Percentiles rank a stretch among this genome's conserved stretches.
Conservation (phyloP, 2,329 filamentous ascomycete species). For the Biscogniauxia sp. region DNA sequence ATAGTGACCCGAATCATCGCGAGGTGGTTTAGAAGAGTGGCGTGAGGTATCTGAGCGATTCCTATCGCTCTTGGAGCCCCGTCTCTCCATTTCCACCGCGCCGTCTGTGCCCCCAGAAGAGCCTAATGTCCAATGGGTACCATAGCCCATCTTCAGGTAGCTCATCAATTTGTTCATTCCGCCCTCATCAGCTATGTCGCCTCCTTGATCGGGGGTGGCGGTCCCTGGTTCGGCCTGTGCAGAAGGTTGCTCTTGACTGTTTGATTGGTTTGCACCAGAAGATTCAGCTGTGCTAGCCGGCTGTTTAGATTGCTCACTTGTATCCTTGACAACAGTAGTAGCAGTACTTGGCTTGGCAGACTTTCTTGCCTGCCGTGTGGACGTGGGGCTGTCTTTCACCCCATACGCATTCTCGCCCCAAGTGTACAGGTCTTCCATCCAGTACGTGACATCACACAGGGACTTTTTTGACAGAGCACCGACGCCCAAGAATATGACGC, state of each 20-base stretch:
- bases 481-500: constrained; percentile 80
- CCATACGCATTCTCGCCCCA: constrained; percentile 86
- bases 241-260: background rate
- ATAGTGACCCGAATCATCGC: constrained; percentile 46
- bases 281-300: background rate
- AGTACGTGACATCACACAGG: constrained; percentile 70
- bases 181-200: constrained; percentile 32
- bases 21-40: constrained; percentile 5
- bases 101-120: constrained; percentile 21
- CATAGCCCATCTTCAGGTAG: constrained; percentile 66
- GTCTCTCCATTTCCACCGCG: constrained; percentile 3
- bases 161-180: constrained; percentile 57
- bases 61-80: constrained; percentile 6
- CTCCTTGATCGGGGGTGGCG: constrained; percentile 10
- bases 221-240: constrained; percentile 3
- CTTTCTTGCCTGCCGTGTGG: constrained; percentile 53
- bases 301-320: constrained; percentile 9
- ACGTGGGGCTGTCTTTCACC: constrained; percentile 73
- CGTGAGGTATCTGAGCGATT: background rate
- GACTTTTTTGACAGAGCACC: constrained; percentile 71
- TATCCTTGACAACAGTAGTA: constrained; percentile 7
- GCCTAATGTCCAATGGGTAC: constrained; percentile 61
- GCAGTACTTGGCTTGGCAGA: constrained; percentile 27
- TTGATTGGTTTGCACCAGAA: background rate
- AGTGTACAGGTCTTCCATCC: constrained; percentile 85